Base-by-base conservation (phyloP, 345 rosid species). In the Trapa bicornis region DNA sequence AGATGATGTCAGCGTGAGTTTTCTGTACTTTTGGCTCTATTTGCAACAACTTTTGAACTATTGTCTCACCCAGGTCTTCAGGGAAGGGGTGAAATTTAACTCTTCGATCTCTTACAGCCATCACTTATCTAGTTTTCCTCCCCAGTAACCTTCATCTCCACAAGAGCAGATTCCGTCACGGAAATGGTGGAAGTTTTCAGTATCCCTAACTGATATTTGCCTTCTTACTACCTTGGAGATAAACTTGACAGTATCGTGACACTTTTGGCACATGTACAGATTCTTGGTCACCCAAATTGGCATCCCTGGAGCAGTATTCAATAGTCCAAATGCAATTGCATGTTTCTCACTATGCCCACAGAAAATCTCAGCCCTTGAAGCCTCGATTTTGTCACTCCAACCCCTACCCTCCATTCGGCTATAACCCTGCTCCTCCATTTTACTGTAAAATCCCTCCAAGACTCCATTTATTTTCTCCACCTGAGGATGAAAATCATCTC, bases 291-390 rank as follows among this genome's bases (percentile, higher is more conserved):
- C 86, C 85, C 86, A 74, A 50, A 91, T 80, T 32, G 97, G 87
- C 71, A 71, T 85, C 61, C 92, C 88, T 17, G 94, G 94, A 41
- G 77, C 79, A 4, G 90, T 84, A 74, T 84, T 86, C 56, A 86
- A 77, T 67, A 91, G 86, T 56, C 90, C 86, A 64, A 78, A 89
- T 17, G 86, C 93, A 72, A 91, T 77, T 0, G 90, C 97, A 74
- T 78, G 72, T 61, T 85, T 84, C 83, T 91, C 97, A 74, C 97
- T 91, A 64, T 89, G 97, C 61, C 89, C 89, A 67, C 95, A 89
- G 70, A 91, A 84, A 37, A 89, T 81, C 69, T 89, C 88, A 68
- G 86, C 87, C 74, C 83, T 83, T 50, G 92, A 86, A 67, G 75
- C 72, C 67, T 89, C 90, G 61, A 68, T 74, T 68, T 87, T 82